Conservation (phyloP, 2,329 filamentous ascomycete species). For the Aureobasidium sp. region DNA sequence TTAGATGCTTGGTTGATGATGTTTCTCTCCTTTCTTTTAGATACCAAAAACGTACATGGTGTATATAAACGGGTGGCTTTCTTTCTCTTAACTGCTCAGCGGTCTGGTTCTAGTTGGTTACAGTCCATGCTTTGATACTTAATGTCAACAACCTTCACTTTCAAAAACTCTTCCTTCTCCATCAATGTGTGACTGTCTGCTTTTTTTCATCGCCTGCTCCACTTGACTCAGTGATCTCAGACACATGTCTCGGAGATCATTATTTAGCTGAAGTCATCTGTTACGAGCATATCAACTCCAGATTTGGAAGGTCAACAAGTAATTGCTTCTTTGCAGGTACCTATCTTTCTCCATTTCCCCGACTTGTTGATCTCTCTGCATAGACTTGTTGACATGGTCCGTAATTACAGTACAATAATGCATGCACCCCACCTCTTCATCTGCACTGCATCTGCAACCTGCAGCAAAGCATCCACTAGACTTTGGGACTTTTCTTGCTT, state of each 20-base stretch:
- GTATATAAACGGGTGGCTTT: constrained; percentile 1
- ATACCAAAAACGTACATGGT: constrained; percentile 1
- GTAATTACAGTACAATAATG: neutral
- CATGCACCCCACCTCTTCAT: neutral
- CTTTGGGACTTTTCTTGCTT: no score
- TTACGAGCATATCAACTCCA: no score
- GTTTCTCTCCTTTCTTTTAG: neutral
- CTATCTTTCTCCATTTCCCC: no score
- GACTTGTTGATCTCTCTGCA: neutral
- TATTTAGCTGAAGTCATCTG: no score
- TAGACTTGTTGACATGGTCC: no score
- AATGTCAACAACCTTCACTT: constrained; percentile 3
- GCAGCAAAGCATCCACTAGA: no score
- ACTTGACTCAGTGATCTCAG: no score
- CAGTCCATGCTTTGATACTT: neutral
- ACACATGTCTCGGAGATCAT: no score
- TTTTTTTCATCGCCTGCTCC: no score
- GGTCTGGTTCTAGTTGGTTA: neutral
- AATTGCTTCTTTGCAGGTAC: no score
- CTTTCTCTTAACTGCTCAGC: neutral
- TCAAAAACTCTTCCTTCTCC: neutral
- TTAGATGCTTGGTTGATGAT: neutral
- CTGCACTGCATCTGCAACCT: neutral
- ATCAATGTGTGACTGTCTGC: no score
- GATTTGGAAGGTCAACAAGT: no score